phyloP scores from a whole-genome alignment of 2,329 filamentous ascomycete genomes.

The Trichoderma sp. region DNA sequence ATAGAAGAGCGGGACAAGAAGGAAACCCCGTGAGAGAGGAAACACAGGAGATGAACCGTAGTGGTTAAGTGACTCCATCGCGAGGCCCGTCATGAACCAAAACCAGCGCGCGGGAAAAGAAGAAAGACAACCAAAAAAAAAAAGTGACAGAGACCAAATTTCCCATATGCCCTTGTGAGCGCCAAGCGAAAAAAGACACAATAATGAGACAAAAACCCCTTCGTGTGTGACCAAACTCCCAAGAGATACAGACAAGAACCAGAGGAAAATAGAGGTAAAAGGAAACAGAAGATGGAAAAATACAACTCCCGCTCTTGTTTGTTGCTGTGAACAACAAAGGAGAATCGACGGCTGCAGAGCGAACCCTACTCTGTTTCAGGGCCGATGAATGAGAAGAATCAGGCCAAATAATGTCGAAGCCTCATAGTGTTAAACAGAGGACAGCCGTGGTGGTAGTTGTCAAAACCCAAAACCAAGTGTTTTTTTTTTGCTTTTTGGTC shows the following conservation, averaged over 20 bases:
- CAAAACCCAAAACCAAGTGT: constrained; percentile 12
- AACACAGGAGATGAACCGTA: constrained; percentile 21
- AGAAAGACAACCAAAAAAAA: not conserved
- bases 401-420: not conserved
- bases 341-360: constrained; percentile 8
- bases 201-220: constrained; percentile 9
- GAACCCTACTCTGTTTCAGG: not conserved
- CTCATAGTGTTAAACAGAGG: constrained; percentile 13
- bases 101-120: constrained; percentile 15
- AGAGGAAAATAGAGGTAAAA: not conserved
- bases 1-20: constrained; percentile 12
- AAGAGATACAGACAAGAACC: not conserved
- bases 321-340: constrained; percentile 11
- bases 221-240: constrained; percentile 26
- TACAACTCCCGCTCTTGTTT: constrained; percentile 17
- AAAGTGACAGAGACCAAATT: constrained; percentile 6
- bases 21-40: constrained; percentile 1
- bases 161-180: constrained; percentile 26
- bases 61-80: constrained; percentile 20
- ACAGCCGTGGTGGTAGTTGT: not conserved
- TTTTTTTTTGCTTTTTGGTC: not conserved
- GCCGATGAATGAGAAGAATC: not conserved
- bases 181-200: constrained; percentile 11
- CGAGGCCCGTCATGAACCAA: constrained; percentile 24
- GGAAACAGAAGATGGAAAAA: not conserved